Evolutionary conservation across 805 yeast species (phyloP), one percentile per base, ranked within the genome.

Genomic region (Blastobotrys robertii): DNA sequence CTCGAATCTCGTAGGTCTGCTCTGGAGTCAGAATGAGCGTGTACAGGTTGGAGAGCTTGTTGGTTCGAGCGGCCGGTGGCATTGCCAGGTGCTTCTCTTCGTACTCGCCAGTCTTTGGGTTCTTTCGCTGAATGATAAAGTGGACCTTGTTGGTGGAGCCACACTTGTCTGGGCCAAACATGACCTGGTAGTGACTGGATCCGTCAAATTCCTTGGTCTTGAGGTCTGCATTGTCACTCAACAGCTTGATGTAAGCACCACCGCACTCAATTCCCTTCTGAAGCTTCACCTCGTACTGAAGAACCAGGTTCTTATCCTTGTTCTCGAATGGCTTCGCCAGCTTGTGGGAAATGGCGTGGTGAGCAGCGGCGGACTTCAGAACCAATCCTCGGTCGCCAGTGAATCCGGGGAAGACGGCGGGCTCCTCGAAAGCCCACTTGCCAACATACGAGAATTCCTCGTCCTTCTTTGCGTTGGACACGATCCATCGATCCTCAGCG

Each of bases 151-250:
- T 84, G 37, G 81, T 73, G 42, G 77, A 58, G 2, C 94, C 95
- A 65, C 97, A 88, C 59, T 74, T 77, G 63, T 88, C 97, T 36
- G 97, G 97, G 14, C 97, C 97, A 66, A 88, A 88, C 90, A 88
- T 82, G 50, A 88, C 65, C 61, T 82, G 86, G 64, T 81, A 85
- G 2, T 87, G 84, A 3, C 94, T 72, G 22, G 70, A 77, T 47
- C 75, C 73, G 50, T 67, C 69, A 67, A 86, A 81, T 46, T 74
- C 73, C 33, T 62, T 58, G 30, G 64, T 67, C 43, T 55, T 62
- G 15, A 58, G 55, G 8, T 58, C 62, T 1, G 58, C 67, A 16
- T 63, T 58, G 36, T 63, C 56, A 37, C 77, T 68, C 43, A 88
- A 63, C 37, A 88, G 67, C 67, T 88, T 88, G 51, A 88, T 60